phyloP scores from a whole-genome alignment of 2,329 filamentous ascomycete species.

The Pezicula radicicola region DNA sequence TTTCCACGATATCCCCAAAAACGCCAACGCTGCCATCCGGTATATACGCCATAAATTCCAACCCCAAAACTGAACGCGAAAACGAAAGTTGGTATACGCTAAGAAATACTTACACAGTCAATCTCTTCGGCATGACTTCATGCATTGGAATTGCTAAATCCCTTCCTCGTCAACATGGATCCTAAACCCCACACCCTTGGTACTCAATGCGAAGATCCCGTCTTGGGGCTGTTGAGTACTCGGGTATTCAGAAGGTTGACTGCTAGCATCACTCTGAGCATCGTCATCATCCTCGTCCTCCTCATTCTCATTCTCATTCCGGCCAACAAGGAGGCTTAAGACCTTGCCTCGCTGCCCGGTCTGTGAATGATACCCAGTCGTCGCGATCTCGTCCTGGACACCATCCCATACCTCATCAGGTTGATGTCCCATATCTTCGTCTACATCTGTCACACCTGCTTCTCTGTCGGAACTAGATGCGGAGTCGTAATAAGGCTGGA shows the following conservation, averaged over 20 bases:
- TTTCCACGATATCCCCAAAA: not conserved
- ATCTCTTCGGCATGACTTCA: too few species aligned
- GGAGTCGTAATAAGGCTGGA: not conserved
- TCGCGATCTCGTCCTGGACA: slow-evolving; percentile 17
- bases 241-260: slow-evolving; percentile 54
- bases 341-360: not conserved
- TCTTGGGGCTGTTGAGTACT: slow-evolving; percentile 40
- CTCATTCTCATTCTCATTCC: slow-evolving; percentile 12
- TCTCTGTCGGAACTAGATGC: not conserved
- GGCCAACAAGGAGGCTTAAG: not conserved
- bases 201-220: not conserved
- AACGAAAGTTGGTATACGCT: not conserved
- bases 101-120: not conserved
- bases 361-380: not conserved
- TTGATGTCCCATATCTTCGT: slow-evolving; percentile 20
- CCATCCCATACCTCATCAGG: slow-evolving; percentile 24
- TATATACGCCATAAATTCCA: slow-evolving; percentile 2
- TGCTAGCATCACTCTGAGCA: slow-evolving; percentile 38
- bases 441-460: slow-evolving; percentile 1
- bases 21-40: slow-evolving; percentile 5
- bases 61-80: not conserved
- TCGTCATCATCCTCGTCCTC: slow-evolving; percentile 28
- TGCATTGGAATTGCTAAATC: not conserved
- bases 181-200: slow-evolving; percentile 11
- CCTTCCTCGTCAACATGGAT: slow-evolving; percentile 26